phyloP scores from a whole-genome alignment of 768 basidiomycete genomes.

The Panaeolus cyanescens region DNA sequence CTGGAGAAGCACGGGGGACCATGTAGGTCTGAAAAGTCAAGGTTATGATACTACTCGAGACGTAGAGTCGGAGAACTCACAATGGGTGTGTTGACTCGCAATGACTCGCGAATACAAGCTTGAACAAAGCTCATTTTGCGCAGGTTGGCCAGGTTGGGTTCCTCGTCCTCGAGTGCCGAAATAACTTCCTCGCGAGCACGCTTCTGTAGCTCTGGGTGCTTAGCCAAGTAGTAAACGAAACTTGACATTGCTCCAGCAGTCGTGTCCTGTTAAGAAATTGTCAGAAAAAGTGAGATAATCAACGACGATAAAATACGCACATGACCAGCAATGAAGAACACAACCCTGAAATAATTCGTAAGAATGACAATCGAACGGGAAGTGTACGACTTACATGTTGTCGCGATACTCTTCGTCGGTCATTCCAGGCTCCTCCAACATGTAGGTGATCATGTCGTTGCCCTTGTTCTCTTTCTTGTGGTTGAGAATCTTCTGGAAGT shows the following conservation, averaged over 20 bases:
- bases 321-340: constrained; percentile 42
- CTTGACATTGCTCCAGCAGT: constrained; percentile 40
- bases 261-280: constrained; percentile 30
- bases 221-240: constrained; percentile 35
- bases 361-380: no score
- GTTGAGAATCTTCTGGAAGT: constrained; percentile 26
- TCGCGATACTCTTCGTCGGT: constrained; percentile 34
- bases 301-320: constrained; percentile 19
- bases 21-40: no score
- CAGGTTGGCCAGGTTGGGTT: constrained; percentile 31
- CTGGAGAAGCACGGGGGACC: no score
- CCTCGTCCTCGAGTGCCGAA: constrained; percentile 22
- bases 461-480: constrained; percentile 32
- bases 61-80: no score
- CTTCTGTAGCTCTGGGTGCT: constrained; percentile 35
- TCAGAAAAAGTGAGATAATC: not conserved
- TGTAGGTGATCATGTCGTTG: constrained; percentile 34
- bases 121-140: constrained; percentile 29
- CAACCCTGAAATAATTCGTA: no score
- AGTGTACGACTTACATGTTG: no score
- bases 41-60: no score
- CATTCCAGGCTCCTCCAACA: constrained; percentile 33
- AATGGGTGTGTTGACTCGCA: no score
- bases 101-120: constrained; percentile 42
- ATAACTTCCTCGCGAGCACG: constrained; percentile 38